Evolutionary conservation across 805 yeast genomes (phyloP), one percentile per base, ranked within the genome.

Genomic region (Priceomyces melissophilus): DNA sequence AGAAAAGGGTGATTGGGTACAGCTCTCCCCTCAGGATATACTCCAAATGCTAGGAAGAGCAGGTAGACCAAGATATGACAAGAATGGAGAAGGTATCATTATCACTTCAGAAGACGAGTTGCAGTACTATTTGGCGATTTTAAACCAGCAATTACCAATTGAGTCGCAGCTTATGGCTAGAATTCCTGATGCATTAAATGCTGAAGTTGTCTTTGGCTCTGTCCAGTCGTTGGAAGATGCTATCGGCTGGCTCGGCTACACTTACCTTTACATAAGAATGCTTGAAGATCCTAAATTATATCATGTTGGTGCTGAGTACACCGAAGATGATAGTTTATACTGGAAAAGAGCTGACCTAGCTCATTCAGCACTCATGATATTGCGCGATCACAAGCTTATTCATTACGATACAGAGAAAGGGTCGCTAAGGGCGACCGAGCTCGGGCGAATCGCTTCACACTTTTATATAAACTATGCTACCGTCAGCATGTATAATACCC

Each of bases 31-130:
- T 0, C 99, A 91, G 54, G 98, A 93, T 63, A 84, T 91, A 30
- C 61, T 91, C 8, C 99, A 91, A 64, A 91, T 91, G 98, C 71
- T 91, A n/a, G 98, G 98, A 29, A 79, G 98, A 68, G 98, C 98
- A 13, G 98, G 98, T 51, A 76, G 99, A 62, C 99, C 99, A 0
- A 73, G 96, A 39, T 93, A 84, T 63, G 99, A 91, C 60, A 80
- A 81, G 12, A 78, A 81, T 53, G 99, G 99, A 53, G 96, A 87
- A 52, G 99, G 98, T 67, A 81, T 91, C 3, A 87, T 91, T 26
- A 87, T 91, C 37, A 93, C 98, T 0, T 75, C 90, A 0, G 93
- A 87, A 43, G 81, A 82, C 14, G 95, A 89, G 52, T 74, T 91
- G 12, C 91, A 87, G 48, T 90, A 88, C 57, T 91, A 89, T 55